phyloP scores from a whole-genome alignment of 139 green algal species.

The Coelastrella sp. region DNA sequence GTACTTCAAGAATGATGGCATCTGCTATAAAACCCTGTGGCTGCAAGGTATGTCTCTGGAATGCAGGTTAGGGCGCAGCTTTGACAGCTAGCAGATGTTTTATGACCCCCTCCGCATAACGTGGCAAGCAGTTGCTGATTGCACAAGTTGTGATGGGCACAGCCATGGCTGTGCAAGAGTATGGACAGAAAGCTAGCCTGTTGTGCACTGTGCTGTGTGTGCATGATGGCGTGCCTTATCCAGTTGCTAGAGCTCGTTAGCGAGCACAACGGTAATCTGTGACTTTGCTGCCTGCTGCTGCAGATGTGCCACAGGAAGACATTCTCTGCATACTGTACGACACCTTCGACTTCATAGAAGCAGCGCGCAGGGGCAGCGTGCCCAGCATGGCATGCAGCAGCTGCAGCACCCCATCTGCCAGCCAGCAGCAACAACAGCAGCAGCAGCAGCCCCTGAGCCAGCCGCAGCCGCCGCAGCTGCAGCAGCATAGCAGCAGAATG shows the following conservation, averaged over 20 bases:
- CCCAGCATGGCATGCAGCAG: neutral
- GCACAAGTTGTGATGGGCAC: neutral
- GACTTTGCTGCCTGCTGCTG: neutral
- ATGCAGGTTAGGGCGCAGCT: neutral
- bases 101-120: too few relatives aligned
- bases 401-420: neutral
- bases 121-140: neutral
- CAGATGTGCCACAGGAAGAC: slow-evolving; percentile 92
- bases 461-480: slow-evolving; percentile 20
- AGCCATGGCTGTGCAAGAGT: neutral
- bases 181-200: too few relatives aligned
- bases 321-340: slow-evolving; percentile 94
- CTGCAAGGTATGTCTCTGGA: slow-evolving; percentile 77
- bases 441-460: neutral
- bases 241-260: too few relatives aligned
- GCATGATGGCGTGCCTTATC: too few relatives aligned
- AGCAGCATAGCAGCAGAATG: neutral
- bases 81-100: neutral
- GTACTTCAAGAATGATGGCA: slow-evolving; percentile 87
- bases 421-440: slow-evolving; percentile 5
- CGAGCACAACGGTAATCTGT: too few relatives aligned
- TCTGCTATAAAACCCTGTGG: slow-evolving; percentile 91
- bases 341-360: slow-evolving; percentile 96
- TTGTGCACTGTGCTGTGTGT: too few relatives aligned
- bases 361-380: neutral